Percentiles rank a stretch among this genome's conserved stretches.
Conservation (phyloP, 371 early-diverging fungal genomes). For the Dentiscutata heterogama region DNA sequence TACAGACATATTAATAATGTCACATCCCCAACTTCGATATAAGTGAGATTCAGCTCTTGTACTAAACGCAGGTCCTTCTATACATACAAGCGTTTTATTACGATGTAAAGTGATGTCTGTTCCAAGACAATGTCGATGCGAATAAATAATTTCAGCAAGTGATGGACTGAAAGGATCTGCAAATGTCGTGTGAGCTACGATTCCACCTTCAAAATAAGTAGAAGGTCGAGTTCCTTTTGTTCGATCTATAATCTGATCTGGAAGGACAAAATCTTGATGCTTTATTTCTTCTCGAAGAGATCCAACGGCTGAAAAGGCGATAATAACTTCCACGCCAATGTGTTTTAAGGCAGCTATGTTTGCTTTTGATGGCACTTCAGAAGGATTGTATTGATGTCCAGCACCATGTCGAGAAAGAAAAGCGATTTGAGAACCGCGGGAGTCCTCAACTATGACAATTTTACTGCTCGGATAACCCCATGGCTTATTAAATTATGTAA, state of each 20-base stretch:
- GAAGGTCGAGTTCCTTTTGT: constrained; percentile 90
- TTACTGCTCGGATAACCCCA: constrained; percentile 92
- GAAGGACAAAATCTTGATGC: constrained; percentile 95
- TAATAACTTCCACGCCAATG: constrained; percentile 90
- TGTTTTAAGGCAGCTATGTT: constrained; percentile 98
- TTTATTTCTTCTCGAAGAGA: constrained; percentile 94
- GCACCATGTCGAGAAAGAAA: constrained; percentile 97
- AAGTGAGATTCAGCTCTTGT: constrained; percentile 97
- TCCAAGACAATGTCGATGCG: constrained; percentile 60
- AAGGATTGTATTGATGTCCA: constrained; percentile 84
- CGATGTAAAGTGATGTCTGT: constrained; percentile 68
- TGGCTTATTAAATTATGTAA: constrained; percentile 62
- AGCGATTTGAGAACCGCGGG: constrained; percentile 85
- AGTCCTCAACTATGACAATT: constrained; percentile 72
- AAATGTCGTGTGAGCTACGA: constrained; percentile 91
- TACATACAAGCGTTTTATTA: constrained; percentile 91
- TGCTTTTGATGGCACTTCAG: constrained; percentile 94
- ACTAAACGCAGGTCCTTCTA: constrained; percentile 98
- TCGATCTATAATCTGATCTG: constrained; percentile 95
- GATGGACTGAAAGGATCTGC: constrained; percentile 94
- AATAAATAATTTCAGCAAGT: constrained; percentile 78
- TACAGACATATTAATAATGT: constrained; percentile 97
- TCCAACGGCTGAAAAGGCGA: constrained; percentile 96
- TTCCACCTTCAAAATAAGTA: constrained; percentile 93
- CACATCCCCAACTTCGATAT: constrained; percentile 94